Evolutionary conservation across 176 grass and related monocot genomes (phyloP), one percentile per base, ranked within the genome.

Genomic region (Lolium multiflorum): DNA sequence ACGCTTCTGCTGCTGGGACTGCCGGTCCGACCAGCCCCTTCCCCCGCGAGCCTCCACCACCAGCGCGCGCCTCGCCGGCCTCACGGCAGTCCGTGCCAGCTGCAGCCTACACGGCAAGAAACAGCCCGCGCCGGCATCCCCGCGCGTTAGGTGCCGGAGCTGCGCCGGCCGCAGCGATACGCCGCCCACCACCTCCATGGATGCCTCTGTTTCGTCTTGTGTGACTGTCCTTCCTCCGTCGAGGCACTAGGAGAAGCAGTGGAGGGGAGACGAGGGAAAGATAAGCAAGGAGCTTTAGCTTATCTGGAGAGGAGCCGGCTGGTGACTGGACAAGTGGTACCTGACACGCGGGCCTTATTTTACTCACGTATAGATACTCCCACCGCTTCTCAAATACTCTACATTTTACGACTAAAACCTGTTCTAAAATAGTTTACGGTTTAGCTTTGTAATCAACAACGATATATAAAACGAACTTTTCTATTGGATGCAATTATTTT

Each of bases 161-260:
- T 69, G 71, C 71, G 69, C 83, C 58, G 88, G 83, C 47, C 90
- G 85, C 66, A 89, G 86, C 38, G 86, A 84, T 49, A 90, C 77
- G 79, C 91, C 89, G 54, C 63, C 89, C 69, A 83, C 80, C 63
- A 92, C 84, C 81, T 94, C 94, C 91, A 96, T 96, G 62, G 81
- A 5, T 69, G 74, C 44, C 81, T 28, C 31, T 20, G 35, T 39
- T 43, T 73, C 22, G 62, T 75, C 74, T 66, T 81, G 76, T 70
- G 68, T 56, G 49, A 9, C 1, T 76, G 57, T 26, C 77, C 47
- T 20, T 50, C 71, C 71, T 74, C 71, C 44, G 44, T 26, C 50
- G 67, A 77, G 47, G 74, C 24, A 20, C 9, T 51, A 51, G 50
- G 37, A 87, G 92, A 81, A 83, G 63, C 56, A 62, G 83, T 76